A percentile compares a stretch with the other conserved stretches of the same genome.
Conservation (phyloP, 768 basidiomycete species). For the Xerocomellus amylosporus region DNA sequence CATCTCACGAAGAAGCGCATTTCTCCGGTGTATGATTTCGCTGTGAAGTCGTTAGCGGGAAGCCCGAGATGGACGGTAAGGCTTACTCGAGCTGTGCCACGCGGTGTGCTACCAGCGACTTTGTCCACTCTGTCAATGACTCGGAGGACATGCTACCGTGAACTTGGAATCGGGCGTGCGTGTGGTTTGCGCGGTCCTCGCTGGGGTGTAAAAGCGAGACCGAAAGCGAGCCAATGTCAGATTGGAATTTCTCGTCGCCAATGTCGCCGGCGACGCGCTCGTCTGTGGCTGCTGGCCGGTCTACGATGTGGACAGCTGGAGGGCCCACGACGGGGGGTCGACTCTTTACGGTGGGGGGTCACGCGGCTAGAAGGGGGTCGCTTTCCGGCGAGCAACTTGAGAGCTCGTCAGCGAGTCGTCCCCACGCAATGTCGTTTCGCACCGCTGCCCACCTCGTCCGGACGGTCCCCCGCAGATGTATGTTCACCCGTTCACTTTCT, state of each 20-base stretch:
- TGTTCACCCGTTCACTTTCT: not conserved
- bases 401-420: not conserved
- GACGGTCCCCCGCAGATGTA: slow-evolving; percentile 26
- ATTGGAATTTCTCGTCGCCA: not conserved
- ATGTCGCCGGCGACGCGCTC: slow-evolving; percentile 9
- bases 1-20: slow-evolving; percentile 71
- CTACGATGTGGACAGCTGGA: not conserved
- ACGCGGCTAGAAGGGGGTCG: not conserved
- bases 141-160: slow-evolving; percentile 19
- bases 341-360: slow-evolving; percentile 10
- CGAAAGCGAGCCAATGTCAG: not conserved
- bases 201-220: not conserved
- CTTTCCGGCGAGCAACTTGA: not conserved
- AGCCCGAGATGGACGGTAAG: not conserved
- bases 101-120: slow-evolving; percentile 39
- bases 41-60: slow-evolving; percentile 34
- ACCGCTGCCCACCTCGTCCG: slow-evolving; percentile 10
- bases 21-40: slow-evolving; percentile 59
- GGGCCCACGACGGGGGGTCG: slow-evolving; percentile 2
- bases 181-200: not conserved
- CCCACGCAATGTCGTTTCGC: slow-evolving; percentile 15
- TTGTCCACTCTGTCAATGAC: slow-evolving; percentile 16
- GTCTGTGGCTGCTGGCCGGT: not conserved
- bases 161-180: slow-evolving; percentile 2
- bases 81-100: slow-evolving; percentile 34